Percentiles rank a stretch among this genome's conserved stretches.
Conservation (phyloP, 2,329 filamentous ascomycete genomes). For the Fonsecaea multimorphosa region DNA sequence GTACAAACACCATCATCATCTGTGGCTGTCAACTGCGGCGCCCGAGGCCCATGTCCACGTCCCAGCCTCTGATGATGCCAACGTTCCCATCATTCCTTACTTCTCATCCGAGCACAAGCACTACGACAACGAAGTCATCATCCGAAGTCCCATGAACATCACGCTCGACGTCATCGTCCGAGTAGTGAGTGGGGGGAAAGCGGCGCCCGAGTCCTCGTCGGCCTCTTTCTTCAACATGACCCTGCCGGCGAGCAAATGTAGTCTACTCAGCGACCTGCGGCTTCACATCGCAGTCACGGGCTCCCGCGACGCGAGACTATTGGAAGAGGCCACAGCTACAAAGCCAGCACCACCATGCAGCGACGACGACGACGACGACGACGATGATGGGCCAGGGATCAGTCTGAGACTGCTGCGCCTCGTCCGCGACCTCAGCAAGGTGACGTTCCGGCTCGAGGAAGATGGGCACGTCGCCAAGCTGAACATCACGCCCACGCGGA, state of each 20-base stretch:
- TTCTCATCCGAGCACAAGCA: neutral
- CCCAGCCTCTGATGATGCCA: no score
- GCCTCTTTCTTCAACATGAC: conserved; percentile 11
- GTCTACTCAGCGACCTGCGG: conserved; percentile 6
- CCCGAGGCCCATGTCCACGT: neutral
- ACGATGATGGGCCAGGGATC: neutral
- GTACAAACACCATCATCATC: neutral
- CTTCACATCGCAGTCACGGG: conserved; percentile 1
- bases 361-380: neutral
- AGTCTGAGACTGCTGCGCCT: neutral
- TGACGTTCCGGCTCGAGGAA: conserved; percentile 27
- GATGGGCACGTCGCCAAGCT: conserved; percentile 25
- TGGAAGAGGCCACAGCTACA: conserved; percentile 1
- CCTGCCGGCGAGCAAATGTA: conserved; percentile 7
- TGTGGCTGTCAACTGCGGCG: conserved; percentile 1
- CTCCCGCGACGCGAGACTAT: neutral
- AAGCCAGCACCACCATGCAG: conserved; percentile 12
- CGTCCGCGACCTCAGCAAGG: conserved; percentile 6
- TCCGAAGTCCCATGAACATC: conserved; percentile 10
- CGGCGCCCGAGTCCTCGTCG: neutral
- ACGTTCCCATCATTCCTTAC: no score
- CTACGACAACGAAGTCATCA: neutral
- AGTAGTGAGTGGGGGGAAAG: conserved; percentile 8
- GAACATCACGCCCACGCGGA: conserved; percentile 22
- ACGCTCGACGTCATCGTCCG: conserved; percentile 8